A percentile compares a stretch with the other conserved stretches of the same genome.
Evolutionary conservation across 2,329 filamentous ascomycete genomes (phyloP).

Genomic region (Botryotinia narcissicola): DNA sequence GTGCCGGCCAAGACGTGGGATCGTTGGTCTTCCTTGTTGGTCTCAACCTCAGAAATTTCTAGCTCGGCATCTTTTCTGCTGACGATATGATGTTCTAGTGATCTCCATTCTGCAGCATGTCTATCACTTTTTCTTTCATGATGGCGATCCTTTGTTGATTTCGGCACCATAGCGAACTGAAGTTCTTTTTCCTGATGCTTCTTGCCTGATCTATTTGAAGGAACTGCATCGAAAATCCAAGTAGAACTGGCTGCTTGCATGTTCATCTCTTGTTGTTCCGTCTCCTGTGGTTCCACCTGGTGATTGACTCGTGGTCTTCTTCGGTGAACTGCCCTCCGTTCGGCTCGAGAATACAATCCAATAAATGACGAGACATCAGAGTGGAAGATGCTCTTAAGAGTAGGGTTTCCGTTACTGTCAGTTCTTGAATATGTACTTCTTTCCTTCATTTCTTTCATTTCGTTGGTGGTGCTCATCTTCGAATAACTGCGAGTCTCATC

Average conservation of each 20-base stretch:
- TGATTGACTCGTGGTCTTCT: background rate
- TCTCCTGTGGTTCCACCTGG: background rate
- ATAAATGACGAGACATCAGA: background rate
- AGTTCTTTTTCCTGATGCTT: background rate
- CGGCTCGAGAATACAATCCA: background rate
- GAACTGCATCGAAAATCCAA: background rate
- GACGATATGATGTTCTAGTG: background rate
- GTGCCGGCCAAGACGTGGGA: background rate
- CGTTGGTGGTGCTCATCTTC: accelerated
- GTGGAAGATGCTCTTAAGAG: no score
- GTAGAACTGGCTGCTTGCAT: background rate
- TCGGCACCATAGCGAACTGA: background rate
- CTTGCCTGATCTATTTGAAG: background rate
- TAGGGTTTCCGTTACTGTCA: no score
- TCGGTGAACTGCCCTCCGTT: background rate
- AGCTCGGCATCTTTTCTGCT: background rate
- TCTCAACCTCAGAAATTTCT: background rate
- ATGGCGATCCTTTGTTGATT: background rate
- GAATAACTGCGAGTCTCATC: background rate
- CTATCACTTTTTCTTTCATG: accelerated
- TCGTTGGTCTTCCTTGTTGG: background rate
- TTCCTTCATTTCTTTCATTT: background rate
- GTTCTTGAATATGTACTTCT: background rate
- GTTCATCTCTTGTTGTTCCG: background rate
- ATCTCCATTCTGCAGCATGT: background rate